Evolutionary conservation across 805 yeast species (phyloP), one percentile per base, ranked within the genome.

Genomic region (Dipodascus albidus): DNA sequence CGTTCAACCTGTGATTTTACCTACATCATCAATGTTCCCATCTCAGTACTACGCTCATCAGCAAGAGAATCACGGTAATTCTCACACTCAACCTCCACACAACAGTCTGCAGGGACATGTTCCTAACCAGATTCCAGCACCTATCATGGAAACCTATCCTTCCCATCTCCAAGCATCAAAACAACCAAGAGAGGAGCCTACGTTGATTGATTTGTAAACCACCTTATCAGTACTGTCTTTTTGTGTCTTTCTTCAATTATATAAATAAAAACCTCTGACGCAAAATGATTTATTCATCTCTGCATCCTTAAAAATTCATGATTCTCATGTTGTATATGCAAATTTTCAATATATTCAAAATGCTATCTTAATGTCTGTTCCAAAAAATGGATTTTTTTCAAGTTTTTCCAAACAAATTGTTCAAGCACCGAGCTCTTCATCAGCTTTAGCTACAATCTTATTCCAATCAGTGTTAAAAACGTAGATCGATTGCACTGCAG

Each of bases 401-500:
- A n/a, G n/a, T n/a, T n/a, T n/a, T n/a, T n/a, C n/a, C n/a, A n/a
- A n/a, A n/a, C n/a, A n/a, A n/a, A n/a, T n/a, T n/a, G n/a, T n/a
- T n/a, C n/a, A 27, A 27, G 11, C 33, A 27, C 33, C 33, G 14
- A 38, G 6, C 23, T 47, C 31, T 23, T 47, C 23, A 11, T 47
- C 31, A 23, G 49, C 49, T 15, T 47, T 21, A 23, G 17, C 19
- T 4, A 47, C 49, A 4, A 47, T 17, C 31, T 14, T 21, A 47
- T 47, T 15, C 49, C 49, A 47, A 21, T 47, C 24, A 8, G 49
- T 23, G 9, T 22, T 8, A 47, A 53, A 15, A 35, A 53, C 54
- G 33, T 38, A 53, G 31, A 24, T 48, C 9, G 53, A 53, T 48
- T 55, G 52, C 15, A 47, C n/a, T 17, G 47, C 48, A 19, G 57